Conservation (phyloP, 2,329 filamentous ascomycete genomes). For the Pseudonectria buxi region DNA sequence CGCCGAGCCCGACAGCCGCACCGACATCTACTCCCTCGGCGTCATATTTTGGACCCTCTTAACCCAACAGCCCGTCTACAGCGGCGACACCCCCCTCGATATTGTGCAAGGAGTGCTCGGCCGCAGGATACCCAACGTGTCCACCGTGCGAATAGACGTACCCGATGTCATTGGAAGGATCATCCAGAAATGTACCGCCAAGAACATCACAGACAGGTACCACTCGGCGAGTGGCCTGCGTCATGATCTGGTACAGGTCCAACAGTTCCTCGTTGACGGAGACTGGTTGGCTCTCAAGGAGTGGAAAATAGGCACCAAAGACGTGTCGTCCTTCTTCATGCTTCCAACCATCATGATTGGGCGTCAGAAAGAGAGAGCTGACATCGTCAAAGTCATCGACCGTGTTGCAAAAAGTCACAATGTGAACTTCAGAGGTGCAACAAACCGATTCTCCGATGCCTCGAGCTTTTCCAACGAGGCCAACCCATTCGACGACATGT, state of each 20-base stretch:
- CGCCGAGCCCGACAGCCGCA: slow-evolving; percentile 83
- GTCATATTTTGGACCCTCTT: slow-evolving; percentile 84
- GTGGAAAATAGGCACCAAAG: slow-evolving; percentile 73
- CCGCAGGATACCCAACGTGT: slow-evolving; percentile 69
- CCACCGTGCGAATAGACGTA: slow-evolving; percentile 71
- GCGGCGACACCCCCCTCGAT: slow-evolving; percentile 73
- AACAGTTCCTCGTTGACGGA: slow-evolving; percentile 67
- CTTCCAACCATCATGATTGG: slow-evolving; percentile 78
- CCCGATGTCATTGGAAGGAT: slow-evolving; percentile 76
- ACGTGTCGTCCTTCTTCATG: slow-evolving; percentile 88
- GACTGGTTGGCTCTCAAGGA: slow-evolving; percentile 63
- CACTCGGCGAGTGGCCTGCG: slow-evolving; percentile 83
- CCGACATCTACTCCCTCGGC: slow-evolving; percentile 89
- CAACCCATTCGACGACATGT: slow-evolving; percentile 43
- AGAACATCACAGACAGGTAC: slow-evolving; percentile 80
- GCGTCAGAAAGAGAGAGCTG: slow-evolving; percentile 62
- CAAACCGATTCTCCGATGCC: slow-evolving; percentile 44
- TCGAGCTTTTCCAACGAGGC: slow-evolving; percentile 48
- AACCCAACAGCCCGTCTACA: slow-evolving; percentile 72
- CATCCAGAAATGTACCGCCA: slow-evolving; percentile 88
- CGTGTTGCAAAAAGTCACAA: slow-evolving; percentile 63
- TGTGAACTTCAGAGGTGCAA: slow-evolving; percentile 34
- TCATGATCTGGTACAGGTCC: slow-evolving; percentile 68
- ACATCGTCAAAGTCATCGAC: slow-evolving; percentile 68
- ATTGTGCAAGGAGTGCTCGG: slow-evolving; percentile 86